Base-by-base conservation (phyloP, 2,329 filamentous ascomycete genomes). In the Waltergamsia citrina region DNA sequence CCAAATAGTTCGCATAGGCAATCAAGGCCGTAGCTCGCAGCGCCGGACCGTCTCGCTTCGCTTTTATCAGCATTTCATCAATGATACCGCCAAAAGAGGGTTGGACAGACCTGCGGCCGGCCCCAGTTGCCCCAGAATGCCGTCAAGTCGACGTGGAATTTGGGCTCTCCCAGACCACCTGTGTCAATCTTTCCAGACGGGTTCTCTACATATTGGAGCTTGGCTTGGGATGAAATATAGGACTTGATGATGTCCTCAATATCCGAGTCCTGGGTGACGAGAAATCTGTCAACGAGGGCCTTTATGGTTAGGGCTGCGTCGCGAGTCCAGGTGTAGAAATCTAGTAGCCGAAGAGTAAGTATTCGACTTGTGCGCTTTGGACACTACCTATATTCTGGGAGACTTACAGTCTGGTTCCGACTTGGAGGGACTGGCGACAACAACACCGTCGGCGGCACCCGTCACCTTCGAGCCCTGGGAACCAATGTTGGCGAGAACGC, bases 321-420 rank as follows among this genome's bases (percentile, higher is more conserved):
- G 47, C 84, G 65, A 2, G 78, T 85, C 84, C 84, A 90, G 1
- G 81, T 85, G 49, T 77, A 88, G 49, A 71, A 87, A 54, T 88
- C 81, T 85, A 34, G 12, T 8, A 26, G 10, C 34, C 25, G 23
- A 22, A 12, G 12, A 4, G 3, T 6, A 6, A 16, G 12, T 7
- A 28, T 16, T 17, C 15, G 17, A 11, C 7, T 6, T 8, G 8
- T 29, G 5, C n/a, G 9, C 18, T 6, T 32, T 5, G 17, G 9
- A n/a, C 12, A 10, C 8, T 25, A n/a, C 8, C 8, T n/a, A 25
- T 8, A 25, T 25, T 8, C 9, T 8, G 14, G 22, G 21, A 20
- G 26, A 51, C 67, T 58, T 54, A 77, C 73, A 79, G 45, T 75
- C 60, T 5, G 74, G 75, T 33, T 69, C 57, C 12, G 43, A 42